Conservation (phyloP, 768 basidiomycete species). For the Suillus decipiens region DNA sequence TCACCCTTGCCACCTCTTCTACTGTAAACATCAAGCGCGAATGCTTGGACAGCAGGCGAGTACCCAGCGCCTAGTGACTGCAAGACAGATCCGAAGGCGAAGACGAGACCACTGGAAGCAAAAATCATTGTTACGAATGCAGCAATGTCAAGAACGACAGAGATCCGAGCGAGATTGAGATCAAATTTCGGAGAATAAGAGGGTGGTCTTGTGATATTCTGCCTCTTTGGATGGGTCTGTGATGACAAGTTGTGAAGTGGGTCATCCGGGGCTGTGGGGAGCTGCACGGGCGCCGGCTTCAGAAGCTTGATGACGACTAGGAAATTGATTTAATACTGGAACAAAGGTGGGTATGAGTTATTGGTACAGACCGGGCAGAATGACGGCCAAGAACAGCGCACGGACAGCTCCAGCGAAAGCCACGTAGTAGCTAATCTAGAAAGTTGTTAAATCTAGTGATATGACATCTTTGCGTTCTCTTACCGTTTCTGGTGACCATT, state of each 20-base stretch:
- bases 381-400: constrained; percentile 52
- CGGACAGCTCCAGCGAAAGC: constrained; percentile 54
- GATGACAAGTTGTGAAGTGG: constrained; percentile 15
- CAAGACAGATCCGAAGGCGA: constrained; percentile 50
- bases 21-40: constrained; percentile 68
- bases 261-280: constrained; percentile 20
- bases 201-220: not conserved
- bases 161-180: constrained; percentile 63
- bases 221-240: constrained; percentile 11
- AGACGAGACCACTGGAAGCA: constrained; percentile 48
- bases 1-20: constrained; percentile 55
- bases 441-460: constrained; percentile 5
- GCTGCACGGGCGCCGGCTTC: constrained; percentile 40
- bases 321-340: not conserved
- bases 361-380: constrained; percentile 58
- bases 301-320: constrained; percentile 57
- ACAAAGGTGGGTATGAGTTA: not conserved
- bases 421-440: constrained; percentile 74
- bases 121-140: constrained; percentile 53
- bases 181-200: constrained; percentile 59
- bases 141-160: constrained; percentile 56
- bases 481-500: constrained; percentile 69
- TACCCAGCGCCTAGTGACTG: constrained; percentile 65
- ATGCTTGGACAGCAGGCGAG: constrained; percentile 65
- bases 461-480: constrained; percentile 16